A percentile compares a stretch with the other conserved stretches of the same genome.
These are phyloP conservation scores for Xylaria sp. DNA, from an alignment of 2,329 filamentous ascomycete species.

Conservation along the genomic window DNA sequence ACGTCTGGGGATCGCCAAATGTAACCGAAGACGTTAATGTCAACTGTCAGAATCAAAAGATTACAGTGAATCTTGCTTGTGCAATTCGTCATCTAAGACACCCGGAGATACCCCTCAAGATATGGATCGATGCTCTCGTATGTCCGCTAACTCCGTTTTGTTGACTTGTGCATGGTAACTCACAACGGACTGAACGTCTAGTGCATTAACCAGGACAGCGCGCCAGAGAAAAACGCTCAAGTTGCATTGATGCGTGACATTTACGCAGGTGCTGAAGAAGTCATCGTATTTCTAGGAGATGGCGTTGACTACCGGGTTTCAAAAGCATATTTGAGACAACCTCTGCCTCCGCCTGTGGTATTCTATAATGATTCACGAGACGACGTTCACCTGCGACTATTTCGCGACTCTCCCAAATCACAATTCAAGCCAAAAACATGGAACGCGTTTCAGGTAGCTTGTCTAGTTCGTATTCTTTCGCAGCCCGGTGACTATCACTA, in stretches of 20 bases:
- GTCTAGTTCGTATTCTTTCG: slow-evolving; percentile 1
- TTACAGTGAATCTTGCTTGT: not conserved
- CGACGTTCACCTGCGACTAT: not conserved
- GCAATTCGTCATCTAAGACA: not conserved
- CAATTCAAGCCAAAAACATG: not conserved
- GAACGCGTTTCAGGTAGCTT: not conserved
- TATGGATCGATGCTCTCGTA: slow-evolving; percentile 13
- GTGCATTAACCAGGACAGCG: slow-evolving; percentile 1
- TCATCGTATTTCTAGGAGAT: slow-evolving; percentile 7
- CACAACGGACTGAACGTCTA: not conserved
- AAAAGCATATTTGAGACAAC: not conserved
- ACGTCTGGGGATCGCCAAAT: slow-evolving; percentile 2
- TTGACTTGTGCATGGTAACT: not conserved
- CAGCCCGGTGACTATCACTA: not conserved
- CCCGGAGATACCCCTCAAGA: not conserved
- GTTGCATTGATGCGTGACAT: slow-evolving; percentile 7
- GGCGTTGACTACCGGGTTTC: not conserved
- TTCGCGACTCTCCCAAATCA: not conserved
- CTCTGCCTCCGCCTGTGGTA: not conserved
- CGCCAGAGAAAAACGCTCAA: not conserved
- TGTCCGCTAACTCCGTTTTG: not conserved
- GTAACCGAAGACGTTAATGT: not conserved
- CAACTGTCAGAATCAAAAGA: not conserved
- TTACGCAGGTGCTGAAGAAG: slow-evolving; percentile 1
- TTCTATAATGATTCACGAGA: slow-evolving; percentile 8